Conservation (phyloP, 768 basidiomycete genomes). For the Lactifluus pinguis region DNA sequence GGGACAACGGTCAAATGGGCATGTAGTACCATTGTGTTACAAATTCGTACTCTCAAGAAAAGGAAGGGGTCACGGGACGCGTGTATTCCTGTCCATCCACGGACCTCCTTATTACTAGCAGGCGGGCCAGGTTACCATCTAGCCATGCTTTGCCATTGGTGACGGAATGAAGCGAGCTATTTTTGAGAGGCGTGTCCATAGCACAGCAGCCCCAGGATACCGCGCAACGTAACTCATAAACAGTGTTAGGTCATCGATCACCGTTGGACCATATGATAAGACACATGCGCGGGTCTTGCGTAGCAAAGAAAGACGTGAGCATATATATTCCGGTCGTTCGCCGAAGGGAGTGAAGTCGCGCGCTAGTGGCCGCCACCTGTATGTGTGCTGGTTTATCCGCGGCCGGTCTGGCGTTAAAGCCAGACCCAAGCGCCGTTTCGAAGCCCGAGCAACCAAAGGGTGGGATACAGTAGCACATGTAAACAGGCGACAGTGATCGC, state of each 20-base stretch:
- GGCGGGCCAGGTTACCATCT: slow-evolving; percentile 85
- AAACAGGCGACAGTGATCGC: too few relatives aligned
- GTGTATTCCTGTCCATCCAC: slow-evolving; percentile 97
- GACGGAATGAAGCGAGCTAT: slow-evolving; percentile 45
- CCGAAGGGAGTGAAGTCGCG: slow-evolving; percentile 71
- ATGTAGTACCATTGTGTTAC: slow-evolving; percentile 96
- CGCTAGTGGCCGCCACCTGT: slow-evolving; percentile 52
- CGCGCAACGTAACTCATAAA: slow-evolving; percentile 47
- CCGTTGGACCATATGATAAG: slow-evolving; percentile 93
- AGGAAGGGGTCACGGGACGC: slow-evolving; percentile 74
- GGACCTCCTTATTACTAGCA: slow-evolving; percentile 86
- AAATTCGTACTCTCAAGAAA: slow-evolving; percentile 90
- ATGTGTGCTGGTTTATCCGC: slow-evolving; percentile 74
- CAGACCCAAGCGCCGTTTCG: too few relatives aligned
- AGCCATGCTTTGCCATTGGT: slow-evolving; percentile 84
- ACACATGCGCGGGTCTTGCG: slow-evolving; percentile 61
- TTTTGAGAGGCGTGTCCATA: slow-evolving; percentile 73
- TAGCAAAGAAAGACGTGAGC: slow-evolving; percentile 90
- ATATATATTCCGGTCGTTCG: slow-evolving; percentile 74
- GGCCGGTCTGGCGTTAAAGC: slow-evolving; percentile 25
- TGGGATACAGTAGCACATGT: too few relatives aligned
- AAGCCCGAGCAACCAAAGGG: too few relatives aligned
- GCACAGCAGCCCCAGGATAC: slow-evolving; percentile 64
- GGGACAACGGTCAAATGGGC: slow-evolving; percentile 18
- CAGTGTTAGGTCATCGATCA: slow-evolving; percentile 48